Percentiles rank a stretch among this genome's conserved stretches.
Conservation (phyloP, 2,329 filamentous ascomycete species). For the Ceratocystis destructans region DNA sequence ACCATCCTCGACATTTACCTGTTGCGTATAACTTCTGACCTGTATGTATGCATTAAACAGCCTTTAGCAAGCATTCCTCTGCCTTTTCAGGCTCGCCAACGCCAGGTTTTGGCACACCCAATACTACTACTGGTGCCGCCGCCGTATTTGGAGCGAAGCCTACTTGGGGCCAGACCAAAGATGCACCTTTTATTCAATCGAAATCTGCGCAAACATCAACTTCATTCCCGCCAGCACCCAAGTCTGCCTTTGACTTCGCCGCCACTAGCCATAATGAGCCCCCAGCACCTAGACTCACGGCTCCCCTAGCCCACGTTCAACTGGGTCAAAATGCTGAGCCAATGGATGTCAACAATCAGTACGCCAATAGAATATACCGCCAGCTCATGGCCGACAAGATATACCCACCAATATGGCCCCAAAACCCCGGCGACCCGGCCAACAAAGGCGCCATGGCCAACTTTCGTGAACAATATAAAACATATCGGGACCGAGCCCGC, state of each 20-base stretch:
- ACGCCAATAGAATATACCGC: constrained; percentile 38
- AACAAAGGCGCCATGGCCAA: constrained; percentile 39
- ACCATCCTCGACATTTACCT: neutral
- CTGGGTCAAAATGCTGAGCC: constrained; percentile 16
- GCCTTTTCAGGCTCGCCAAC: neutral
- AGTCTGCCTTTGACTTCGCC: neutral
- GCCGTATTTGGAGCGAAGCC: constrained; percentile 3
- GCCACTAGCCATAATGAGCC: neutral
- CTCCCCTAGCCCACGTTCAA: constrained; percentile 1
- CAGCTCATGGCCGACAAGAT: constrained; percentile 43
- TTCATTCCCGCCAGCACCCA: neutral
- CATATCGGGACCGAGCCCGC: constrained; percentile 44
- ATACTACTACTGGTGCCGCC: neutral
- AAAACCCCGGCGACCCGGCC: constrained; percentile 38
- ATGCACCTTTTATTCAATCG: neutral
- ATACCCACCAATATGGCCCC: constrained; percentile 40
- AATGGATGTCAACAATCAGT: constrained; percentile 27
- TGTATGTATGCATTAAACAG: neutral
- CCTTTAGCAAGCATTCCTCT: neutral
- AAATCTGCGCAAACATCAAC: neutral
- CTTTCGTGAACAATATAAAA: constrained; percentile 42
- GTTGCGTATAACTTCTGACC: neutral
- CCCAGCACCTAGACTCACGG: neutral
- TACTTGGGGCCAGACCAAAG: neutral
- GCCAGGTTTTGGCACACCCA: neutral